A percentile compares a stretch with the other conserved stretches of the same genome.
Evolutionary conservation across 495 filamentous ascomycete genomes (phyloP).

Genomic region (Glonium stellatum): DNA sequence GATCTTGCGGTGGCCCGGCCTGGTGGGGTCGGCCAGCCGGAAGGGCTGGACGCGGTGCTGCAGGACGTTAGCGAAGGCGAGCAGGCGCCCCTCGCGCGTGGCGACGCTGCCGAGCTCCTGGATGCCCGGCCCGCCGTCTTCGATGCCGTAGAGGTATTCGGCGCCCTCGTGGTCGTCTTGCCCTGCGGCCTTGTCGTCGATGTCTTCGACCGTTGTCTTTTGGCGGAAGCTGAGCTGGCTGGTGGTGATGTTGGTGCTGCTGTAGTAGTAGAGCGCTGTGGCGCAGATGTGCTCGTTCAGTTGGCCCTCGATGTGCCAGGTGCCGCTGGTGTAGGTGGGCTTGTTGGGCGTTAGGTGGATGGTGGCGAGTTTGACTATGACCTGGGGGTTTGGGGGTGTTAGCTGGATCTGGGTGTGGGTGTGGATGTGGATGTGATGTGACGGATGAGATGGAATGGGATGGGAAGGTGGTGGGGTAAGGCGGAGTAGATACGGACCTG

Average conservation of each 20-base stretch:
- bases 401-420: no score
- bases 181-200: not conserved
- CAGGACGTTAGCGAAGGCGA: not conserved
- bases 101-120: conserved; percentile 38
- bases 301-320: conserved; percentile 4
- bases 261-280: not conserved
- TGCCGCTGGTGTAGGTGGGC: not conserved
- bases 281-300: conserved; percentile 1
- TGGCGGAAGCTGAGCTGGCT: not conserved
- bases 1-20: conserved; percentile 50
- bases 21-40: conserved; percentile 41
- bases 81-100: conserved; percentile 16
- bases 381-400: not conserved
- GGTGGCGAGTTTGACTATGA: not conserved
- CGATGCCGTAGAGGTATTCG: conserved; percentile 30
- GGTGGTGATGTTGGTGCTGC: not conserved
- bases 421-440: not conserved
- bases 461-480: not conserved
- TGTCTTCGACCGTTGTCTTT: not conserved
- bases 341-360: conserved; percentile 1
- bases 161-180: not conserved
- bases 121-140: conserved; percentile 19
- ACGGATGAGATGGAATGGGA: no score
- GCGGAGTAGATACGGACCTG: not conserved
- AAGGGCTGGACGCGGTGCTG: conserved; percentile 51